Evolutionary conservation across 2,329 filamentous ascomycete species (phyloP), one percentile per base, ranked within the genome.

Genomic region (Alternaria triticimaculans): DNA sequence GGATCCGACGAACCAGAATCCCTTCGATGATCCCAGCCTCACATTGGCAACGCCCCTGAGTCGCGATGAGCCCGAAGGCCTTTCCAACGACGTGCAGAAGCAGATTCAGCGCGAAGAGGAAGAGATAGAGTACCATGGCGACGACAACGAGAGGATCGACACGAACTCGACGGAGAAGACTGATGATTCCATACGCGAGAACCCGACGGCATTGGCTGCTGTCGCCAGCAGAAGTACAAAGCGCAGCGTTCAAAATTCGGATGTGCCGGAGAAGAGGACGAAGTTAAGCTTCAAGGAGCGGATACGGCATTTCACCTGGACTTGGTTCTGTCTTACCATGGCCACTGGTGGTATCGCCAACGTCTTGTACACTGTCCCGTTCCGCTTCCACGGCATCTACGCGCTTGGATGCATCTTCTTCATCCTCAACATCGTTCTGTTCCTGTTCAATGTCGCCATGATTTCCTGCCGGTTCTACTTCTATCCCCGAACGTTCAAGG

Each of bases 321-420:
- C 91, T 0, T 95, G 89, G 85, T 95, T 94, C 72, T 92, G 91
- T 15, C 82, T 89, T 78, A 89, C 87, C 1, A 90, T 88, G 87
- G 86, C 87, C 2, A 88, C 87, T 0, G 87, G 86, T 6, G 86
- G 87, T 0, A 81, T 88, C 63, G 87, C 88, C 6, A 89, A 89
- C 77, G 87, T 88, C 6, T 70, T 90, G 23, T 84, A 87, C 71
- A 76, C 78, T 76, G 81, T 82, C 4, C 82, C 80, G 9, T 82
- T 80, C 60, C 78, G 78, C 5, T 84, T 84, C 70, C 70, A 60
- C 11, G 82, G 82, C 37, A 73, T 84, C n/a, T 84, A 84, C 67
- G 72, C 78, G 18, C 78, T 85, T n/a, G 84, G 83, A 15, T 82
- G 80, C 64, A 75, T 82, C 25, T 84, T 84, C 76, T 84, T 85